Base-by-base conservation (phyloP, 2,329 filamentous ascomycete species). In the Emericellopsis atlantica region DNA sequence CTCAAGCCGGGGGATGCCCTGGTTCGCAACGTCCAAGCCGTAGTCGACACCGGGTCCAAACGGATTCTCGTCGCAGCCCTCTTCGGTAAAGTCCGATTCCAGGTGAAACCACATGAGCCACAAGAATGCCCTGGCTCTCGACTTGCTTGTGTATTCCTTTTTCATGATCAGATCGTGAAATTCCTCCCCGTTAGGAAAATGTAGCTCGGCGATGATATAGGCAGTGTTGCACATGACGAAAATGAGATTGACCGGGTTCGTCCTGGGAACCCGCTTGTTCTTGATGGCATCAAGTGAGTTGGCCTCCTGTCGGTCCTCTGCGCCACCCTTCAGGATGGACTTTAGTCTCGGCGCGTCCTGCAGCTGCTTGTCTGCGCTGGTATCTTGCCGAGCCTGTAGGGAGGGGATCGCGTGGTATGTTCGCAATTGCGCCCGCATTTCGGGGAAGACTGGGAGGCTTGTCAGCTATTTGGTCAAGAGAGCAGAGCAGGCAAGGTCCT, bases 101-200 rank as follows among this genome's bases (percentile, higher is more conserved):
- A 98, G 73, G 55, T 98, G 96, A 69, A 92, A 95, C 92, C 92
- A 98, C 79, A 98, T 93, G 47, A 98, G 69, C 92, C 92, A 98
- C 16, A 98, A 65, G 51, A 98, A 98, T 1, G 90, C 90, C 36
- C 69, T 79, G 1, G 92, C 89, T 46, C 92, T 77, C 46, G 86
- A 94, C 49, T 70, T 65, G 60, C 89, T 96, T 43, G 81, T 86
- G 45, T 87, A 74, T 21, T 84, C 82, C 2, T 81, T 81, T 54
- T 86, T 81, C 89, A 96, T 96, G 51, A 98, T 82, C 14, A 98
- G 74, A 53, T 98, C 92, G 59, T 95, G 94, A 59, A 98, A 96
- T 60, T 98, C 92, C 49, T 81, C 76, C 1, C 80, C 78, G 6
- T 79, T 74, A 10, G 83, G 82, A 57, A 98, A 96, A 60, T 98